phyloP scores from a whole-genome alignment of 163 green algal genomes.

The Volvox carteri region DNA sequence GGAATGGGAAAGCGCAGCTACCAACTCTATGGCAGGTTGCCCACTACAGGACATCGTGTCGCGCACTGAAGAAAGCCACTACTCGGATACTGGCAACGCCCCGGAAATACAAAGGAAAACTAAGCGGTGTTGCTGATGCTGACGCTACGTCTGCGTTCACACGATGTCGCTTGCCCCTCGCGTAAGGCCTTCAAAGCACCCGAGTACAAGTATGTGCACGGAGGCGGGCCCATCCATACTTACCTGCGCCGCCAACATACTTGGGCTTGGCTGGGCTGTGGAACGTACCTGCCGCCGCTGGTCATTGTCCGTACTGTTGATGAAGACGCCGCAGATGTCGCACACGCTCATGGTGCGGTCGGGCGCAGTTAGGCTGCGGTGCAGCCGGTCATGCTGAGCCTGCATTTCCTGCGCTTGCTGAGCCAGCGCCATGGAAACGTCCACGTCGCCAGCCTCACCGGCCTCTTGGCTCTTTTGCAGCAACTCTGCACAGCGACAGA shows the following conservation, averaged over 20 bases:
- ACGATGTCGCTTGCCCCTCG: too few species aligned
- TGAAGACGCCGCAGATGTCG: conserved; percentile 92
- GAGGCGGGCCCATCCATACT: conserved; percentile 25
- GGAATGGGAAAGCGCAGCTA: neutral
- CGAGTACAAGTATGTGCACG: too few species aligned
- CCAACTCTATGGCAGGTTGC: neutral
- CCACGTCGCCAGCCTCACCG: conserved; percentile 87
- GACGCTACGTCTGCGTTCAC: too few species aligned
- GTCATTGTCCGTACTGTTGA: conserved; percentile 89
- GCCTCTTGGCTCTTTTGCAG: conserved; percentile 73
- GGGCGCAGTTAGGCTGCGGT: conserved; percentile 74
- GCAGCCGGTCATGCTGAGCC: conserved; percentile 78
- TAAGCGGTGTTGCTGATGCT: too few species aligned
- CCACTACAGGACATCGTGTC: neutral
- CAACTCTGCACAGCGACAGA: conserved; percentile 61
- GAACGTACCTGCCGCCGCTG: conserved; percentile 61
- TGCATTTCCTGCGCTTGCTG: conserved; percentile 77
- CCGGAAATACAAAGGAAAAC: neutral
- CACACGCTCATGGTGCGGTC: conserved; percentile 87
- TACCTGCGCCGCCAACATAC: conserved; percentile 45
- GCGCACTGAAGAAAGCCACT: neutral
- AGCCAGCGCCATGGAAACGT: conserved; percentile 79
- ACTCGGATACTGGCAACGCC: neutral
- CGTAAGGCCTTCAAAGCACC: too few species aligned
- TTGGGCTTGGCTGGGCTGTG: conserved; percentile 4